phyloP scores from a whole-genome alignment of 805 yeast genomes.

The Yamadazyma paraphyllophila region DNA sequence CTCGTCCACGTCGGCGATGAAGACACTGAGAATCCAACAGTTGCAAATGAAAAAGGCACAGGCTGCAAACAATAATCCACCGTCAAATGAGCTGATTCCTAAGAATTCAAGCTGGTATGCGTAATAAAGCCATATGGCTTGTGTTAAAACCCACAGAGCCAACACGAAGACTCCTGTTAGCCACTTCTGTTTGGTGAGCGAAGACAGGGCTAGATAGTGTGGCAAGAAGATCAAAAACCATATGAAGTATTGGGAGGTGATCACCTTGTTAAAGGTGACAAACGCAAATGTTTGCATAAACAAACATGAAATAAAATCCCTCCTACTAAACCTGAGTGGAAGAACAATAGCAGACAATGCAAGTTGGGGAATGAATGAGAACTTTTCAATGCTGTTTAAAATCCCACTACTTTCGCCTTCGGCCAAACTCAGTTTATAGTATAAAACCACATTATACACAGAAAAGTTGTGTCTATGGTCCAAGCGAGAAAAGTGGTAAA shows the following conservation, averaged over 20 bases:
- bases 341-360: conserved; percentile 54
- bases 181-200: conserved; percentile 18
- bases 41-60: conserved; percentile 60
- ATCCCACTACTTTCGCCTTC: conserved; percentile 1
- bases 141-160: conserved; percentile 64
- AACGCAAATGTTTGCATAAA: conserved; percentile 45
- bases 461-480: conserved; percentile 97
- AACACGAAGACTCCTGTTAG: conserved; percentile 42
- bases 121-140: conserved; percentile 73
- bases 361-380: conserved; percentile 86
- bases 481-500: conserved; percentile 77
- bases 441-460: conserved; percentile 73
- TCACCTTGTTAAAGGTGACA: conserved; percentile 51
- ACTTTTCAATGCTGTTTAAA: conserved; percentile 41
- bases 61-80: conserved; percentile 56
- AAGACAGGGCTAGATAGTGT: conserved; percentile 54
- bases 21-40: conserved; percentile 55
- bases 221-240: conserved; percentile 92
- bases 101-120: conserved; percentile 81
- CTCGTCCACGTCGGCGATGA: conserved; percentile 37
- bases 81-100: conserved; percentile 64
- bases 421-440: conserved; percentile 49
- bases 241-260: conserved; percentile 93
- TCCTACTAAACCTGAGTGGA: conserved; percentile 46
- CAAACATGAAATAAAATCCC: conserved; percentile 31